Evolutionary conservation across 2,329 filamentous ascomycete genomes (phyloP).

Genomic region (Fusarium fracticaudum): DNA sequence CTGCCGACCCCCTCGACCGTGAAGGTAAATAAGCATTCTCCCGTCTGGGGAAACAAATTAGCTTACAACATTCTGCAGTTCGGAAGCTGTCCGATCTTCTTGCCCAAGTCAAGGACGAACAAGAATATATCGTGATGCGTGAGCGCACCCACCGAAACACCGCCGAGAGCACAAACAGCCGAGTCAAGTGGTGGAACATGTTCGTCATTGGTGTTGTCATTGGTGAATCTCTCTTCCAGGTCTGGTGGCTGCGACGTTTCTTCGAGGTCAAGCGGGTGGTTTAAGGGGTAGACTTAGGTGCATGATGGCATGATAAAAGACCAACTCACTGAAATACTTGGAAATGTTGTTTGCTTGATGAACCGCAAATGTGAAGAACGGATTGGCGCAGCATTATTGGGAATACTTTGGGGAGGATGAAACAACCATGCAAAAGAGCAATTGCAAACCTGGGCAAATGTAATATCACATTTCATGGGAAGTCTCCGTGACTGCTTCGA

Average conservation of each 20-base stretch:
- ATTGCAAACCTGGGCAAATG: conserved; percentile 27
- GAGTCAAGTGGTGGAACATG: conserved; percentile 99
- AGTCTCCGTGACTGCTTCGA: neutral
- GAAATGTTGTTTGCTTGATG: conserved; percentile 30
- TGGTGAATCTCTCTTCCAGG: conserved; percentile 95
- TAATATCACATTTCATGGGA: conserved; percentile 34
- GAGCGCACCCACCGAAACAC: conserved; percentile 98
- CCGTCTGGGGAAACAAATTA: neutral
- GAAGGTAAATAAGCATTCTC: conserved; percentile 70
- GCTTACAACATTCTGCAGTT: conserved; percentile 61
- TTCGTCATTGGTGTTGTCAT: conserved; percentile 92
- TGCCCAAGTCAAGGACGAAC: conserved; percentile 94
- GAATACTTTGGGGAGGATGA: conserved; percentile 28
- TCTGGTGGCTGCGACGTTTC: conserved; percentile 99
- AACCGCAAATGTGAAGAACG: conserved; percentile 20
- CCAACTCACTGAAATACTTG: neutral
- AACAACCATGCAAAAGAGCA: conserved; percentile 23
- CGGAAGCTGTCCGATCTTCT: conserved; percentile 85
- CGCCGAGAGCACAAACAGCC: conserved; percentile 95
- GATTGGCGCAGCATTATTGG: conserved; percentile 37
- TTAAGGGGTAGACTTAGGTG: conserved; percentile 46
- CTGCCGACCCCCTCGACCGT: conserved; percentile 86
- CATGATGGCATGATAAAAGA: conserved; percentile 11
- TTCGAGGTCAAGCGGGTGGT: conserved; percentile 85
- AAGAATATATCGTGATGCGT: conserved; percentile 93